These are phyloP conservation scores for Leccinum griseonigrum DNA, from an alignment of 1,284 basidiomycete species.

Conservation along the genomic window DNA sequence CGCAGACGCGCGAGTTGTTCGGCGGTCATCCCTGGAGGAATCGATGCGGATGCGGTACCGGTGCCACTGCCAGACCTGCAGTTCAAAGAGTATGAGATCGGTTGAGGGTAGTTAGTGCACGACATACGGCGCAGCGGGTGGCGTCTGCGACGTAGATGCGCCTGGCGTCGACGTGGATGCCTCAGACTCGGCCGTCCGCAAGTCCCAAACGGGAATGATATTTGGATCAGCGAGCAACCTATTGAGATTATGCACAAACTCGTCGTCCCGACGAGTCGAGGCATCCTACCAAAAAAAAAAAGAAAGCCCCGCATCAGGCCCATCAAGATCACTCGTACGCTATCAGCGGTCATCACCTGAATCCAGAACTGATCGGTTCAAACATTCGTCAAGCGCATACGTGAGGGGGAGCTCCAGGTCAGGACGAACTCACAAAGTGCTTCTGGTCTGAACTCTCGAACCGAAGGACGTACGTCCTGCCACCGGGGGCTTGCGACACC, in stretches of 20 bases:
- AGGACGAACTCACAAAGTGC: slow-evolving; percentile 64
- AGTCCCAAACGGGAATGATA: slow-evolving; percentile 57
- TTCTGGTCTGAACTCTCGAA: slow-evolving; percentile 78
- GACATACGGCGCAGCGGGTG: slow-evolving; percentile 20
- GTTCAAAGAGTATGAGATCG: background rate
- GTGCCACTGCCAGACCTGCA: slow-evolving; percentile 7
- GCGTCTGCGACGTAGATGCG: slow-evolving; percentile 32
- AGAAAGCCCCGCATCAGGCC: background rate
- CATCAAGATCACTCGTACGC: slow-evolving; percentile 6
- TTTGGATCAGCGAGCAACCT: slow-evolving; percentile 63
- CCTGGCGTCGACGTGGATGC: slow-evolving; percentile 41
- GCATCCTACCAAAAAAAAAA: slow-evolving; percentile 48
- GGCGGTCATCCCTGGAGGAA: slow-evolving; percentile 37
- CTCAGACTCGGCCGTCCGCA: slow-evolving; percentile 22
- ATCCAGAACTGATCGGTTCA: slow-evolving; percentile 66
- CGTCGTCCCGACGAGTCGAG: slow-evolving; percentile 63
- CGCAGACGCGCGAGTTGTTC: slow-evolving; percentile 56
- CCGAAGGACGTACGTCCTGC: slow-evolving; percentile 75
- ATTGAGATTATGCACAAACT: slow-evolving; percentile 70
- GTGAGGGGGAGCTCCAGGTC: background rate
- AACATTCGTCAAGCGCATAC: background rate
- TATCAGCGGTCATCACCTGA: slow-evolving; percentile 50
- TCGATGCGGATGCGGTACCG: background rate
- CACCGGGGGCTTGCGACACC: slow-evolving; percentile 56
- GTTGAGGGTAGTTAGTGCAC: background rate